A percentile compares a stretch with the other conserved stretches of the same genome.
phyloP scores from a whole-genome alignment of 2,329 filamentous ascomycete genomes.

The Verticillium klebahnii region DNA sequence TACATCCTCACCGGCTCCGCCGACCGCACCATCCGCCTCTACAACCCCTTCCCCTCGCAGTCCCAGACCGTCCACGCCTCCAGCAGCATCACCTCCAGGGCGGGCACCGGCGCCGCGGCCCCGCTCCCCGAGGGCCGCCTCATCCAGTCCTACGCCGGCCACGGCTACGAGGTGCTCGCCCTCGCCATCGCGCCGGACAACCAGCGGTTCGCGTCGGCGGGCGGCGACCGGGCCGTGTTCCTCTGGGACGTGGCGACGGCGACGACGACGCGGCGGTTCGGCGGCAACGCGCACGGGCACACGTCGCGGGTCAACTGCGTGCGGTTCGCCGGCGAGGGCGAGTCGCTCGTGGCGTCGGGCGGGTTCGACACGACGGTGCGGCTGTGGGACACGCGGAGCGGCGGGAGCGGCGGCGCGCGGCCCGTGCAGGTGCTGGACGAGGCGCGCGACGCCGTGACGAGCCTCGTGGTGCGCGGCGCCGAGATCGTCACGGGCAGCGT shows the following conservation, averaged over 20 bases:
- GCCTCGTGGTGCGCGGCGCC: conserved; percentile 39
- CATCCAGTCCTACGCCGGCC: conserved; percentile 83
- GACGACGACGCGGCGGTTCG: conserved; percentile 71
- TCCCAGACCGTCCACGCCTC: conserved; percentile 12
- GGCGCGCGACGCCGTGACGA: conserved; percentile 64
- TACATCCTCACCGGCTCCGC: conserved; percentile 82
- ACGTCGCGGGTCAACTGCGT: conserved; percentile 72
- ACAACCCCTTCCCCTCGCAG: conserved; percentile 62
- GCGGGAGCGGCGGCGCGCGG: conserved; percentile 32
- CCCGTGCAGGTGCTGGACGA: conserved; percentile 71
- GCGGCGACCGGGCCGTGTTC: conserved; percentile 87
- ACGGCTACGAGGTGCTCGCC: conserved; percentile 88
- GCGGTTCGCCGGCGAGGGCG: conserved; percentile 70
- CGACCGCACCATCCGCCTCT: conserved; percentile 81
- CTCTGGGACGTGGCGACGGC: conserved; percentile 90
- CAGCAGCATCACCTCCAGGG: conserved; percentile 24
- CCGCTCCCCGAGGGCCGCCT: conserved; percentile 49
- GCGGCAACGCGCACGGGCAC: conserved; percentile 57
- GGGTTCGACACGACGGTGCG: conserved; percentile 73
- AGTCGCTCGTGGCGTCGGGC: conserved; percentile 66
- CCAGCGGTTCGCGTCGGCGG: conserved; percentile 77
- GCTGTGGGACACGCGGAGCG: conserved; percentile 65
- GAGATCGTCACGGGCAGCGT: conserved; percentile 74
- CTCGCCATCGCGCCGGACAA: conserved; percentile 73
- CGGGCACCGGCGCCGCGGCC: conserved; percentile 28